Base-by-base conservation (phyloP, 352 stramenopile genomes). In the Pythium chondricola region DNA sequence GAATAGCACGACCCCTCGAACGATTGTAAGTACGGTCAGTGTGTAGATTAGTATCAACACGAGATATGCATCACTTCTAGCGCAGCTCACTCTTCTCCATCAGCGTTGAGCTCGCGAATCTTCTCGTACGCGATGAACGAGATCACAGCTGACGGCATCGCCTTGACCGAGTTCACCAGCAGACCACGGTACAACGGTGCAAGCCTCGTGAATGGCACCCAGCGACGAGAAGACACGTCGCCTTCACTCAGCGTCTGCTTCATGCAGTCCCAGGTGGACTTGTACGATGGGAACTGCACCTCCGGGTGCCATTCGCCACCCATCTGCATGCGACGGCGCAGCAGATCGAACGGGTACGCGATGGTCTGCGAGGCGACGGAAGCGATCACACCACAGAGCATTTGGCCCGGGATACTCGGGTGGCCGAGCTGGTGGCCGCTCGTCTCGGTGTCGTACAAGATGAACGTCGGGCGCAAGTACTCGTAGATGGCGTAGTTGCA, bases 401-500 rank as follows among this genome's bases (percentile, higher is more conserved):
- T 88, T 56, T 94, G 83, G 2, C 78, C 78, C 10, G 73, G 75
- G 16, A 91, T 67, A 40, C 74, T 87, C 2, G 78, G 75, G 20
- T 85, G 78, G 20, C 68, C 77, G 0, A 88, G 62, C 41, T 79
- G 65, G 31, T 76, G 69, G 24, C 59, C 67, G 8, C 59, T 74
- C 11, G 66, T 62, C 6, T 66, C 51, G 11, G 67, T 71, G 56
- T 89, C 73, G 65, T 92, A 89, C 16, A 89, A 56, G 43, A 89
- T 71, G 25, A 93, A 86, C 18, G 83, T 66, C 13, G 83, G 83
- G 0, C 83, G 76, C n/a, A 91, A 55, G 29, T 71, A 86, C 58
- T 92, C 83, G 56, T 94, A 94, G 13, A 92, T 75, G 13, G 81
- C 66, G 56, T 88, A 84, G 56, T 90, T 92, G 53, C 78, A 82